Conservation (phyloP, 306 rosid species). For the Vigna radiata region DNA sequence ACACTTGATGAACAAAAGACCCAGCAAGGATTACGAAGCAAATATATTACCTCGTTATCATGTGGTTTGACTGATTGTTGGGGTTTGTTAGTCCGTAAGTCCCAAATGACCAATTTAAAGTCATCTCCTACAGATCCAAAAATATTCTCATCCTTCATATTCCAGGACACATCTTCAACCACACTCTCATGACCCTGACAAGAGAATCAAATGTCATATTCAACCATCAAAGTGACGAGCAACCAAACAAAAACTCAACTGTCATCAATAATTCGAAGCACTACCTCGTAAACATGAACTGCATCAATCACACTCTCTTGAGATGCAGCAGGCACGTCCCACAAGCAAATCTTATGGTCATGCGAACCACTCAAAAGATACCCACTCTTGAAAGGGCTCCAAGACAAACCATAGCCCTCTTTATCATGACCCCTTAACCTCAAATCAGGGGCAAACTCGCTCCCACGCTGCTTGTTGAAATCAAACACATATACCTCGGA, state of each 20-base stretch:
- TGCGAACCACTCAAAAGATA: conserved; percentile 81
- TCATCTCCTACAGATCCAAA: conserved; percentile 98
- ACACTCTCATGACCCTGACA: conserved; percentile 69
- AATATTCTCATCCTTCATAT: conserved; percentile 65
- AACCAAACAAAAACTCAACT: conserved; percentile 1
- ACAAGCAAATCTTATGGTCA: conserved; percentile 81
- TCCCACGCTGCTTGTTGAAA: conserved; percentile 52
- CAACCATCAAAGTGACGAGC: conserved; percentile 13
- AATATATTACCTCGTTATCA: conserved; percentile 73
- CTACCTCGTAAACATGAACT: conserved; percentile 71
- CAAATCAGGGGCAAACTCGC: conserved; percentile 70
- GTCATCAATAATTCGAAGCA: background rate
- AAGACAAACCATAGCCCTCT: conserved; percentile 93
- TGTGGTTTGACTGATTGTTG: conserved; percentile 78
- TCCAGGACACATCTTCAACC: conserved; percentile 91
- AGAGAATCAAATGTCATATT: conserved; percentile 22
- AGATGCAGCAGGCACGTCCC: conserved; percentile 76
- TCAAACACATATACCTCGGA: conserved; percentile 83
- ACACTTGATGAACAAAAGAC: conserved; percentile 14
- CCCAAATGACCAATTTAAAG: conserved; percentile 82
- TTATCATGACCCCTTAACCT: conserved; percentile 91
- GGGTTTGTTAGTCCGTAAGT: conserved; percentile 72
- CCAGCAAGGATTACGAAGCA: background rate
- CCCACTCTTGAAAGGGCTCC: conserved; percentile 82
- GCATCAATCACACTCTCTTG: conserved; percentile 71